phyloP scores from a whole-genome alignment of 192 early-diverging fungal genomes.

The Lunasporangiospora selenospora region DNA sequence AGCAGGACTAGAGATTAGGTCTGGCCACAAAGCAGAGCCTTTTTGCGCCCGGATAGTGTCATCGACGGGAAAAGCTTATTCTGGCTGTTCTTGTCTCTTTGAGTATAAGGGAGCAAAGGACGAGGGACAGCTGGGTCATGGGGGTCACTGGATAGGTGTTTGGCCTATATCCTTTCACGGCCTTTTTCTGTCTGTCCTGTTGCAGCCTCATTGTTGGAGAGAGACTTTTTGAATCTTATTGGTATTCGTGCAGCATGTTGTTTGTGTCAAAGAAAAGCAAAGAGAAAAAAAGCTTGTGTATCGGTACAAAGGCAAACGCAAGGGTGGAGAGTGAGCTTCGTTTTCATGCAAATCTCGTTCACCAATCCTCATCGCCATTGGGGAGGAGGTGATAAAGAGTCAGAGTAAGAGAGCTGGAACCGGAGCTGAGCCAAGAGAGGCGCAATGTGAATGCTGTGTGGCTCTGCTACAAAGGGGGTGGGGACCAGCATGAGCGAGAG shows the following conservation, averaged over 20 bases:
- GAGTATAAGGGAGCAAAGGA: not conserved
- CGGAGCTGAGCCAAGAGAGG: too few relatives aligned
- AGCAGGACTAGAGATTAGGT: not conserved
- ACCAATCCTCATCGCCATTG: too few relatives aligned
- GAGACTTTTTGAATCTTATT: not conserved
- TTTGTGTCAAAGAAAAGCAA: not conserved
- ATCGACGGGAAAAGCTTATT: not conserved
- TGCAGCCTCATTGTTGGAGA: not conserved
- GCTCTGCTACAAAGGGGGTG: too few relatives aligned
- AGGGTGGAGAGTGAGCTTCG: not conserved
- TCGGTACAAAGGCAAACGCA: not conserved
- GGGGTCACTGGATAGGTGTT: too few relatives aligned
- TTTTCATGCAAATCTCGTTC: too few relatives aligned
- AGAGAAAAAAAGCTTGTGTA: not conserved
- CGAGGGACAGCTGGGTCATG: not conserved
- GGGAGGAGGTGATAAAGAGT: too few relatives aligned
- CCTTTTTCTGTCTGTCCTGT: not conserved
- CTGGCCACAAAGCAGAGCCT: not conserved
- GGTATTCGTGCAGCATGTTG: not conserved
- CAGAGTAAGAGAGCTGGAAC: too few relatives aligned
- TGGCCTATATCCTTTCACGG: not conserved
- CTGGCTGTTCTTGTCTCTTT: not conserved
- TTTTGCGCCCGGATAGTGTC: not conserved
- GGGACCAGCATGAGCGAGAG: not conserved
- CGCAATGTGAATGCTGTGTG: too few relatives aligned